A percentile compares a stretch with the other conserved stretches of the same genome.
These are phyloP conservation scores for Carex kokanica DNA, from an alignment of 176 grass and related monocot genomes.

Conservation along the genomic window DNA sequence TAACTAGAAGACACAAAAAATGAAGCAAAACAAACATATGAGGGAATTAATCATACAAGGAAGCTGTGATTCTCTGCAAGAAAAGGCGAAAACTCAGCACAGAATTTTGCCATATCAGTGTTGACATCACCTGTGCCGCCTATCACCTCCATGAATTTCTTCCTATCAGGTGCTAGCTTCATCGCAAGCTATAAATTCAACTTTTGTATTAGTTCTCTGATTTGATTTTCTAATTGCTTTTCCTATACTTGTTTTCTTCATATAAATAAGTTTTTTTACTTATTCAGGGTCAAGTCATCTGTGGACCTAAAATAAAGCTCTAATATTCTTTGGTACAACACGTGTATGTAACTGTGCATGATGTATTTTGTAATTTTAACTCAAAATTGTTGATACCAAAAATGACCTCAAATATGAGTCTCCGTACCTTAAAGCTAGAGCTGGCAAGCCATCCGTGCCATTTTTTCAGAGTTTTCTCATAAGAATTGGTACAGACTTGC, in stretches of 20 bases:
- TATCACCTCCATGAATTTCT: constrained; percentile 97
- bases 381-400: constrained; percentile 4
- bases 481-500: constrained; percentile 86
- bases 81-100: constrained; percentile 67
- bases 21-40: background rate
- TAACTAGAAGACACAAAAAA: background rate
- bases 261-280: background rate
- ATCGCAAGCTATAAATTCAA: constrained; percentile 58
- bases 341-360: background rate
- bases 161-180: constrained; percentile 86
- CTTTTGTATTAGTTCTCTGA: background rate
- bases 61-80: constrained; percentile 84
- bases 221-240: background rate
- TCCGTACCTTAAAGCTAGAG: constrained; percentile 77
- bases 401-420: constrained; percentile 4
- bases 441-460: constrained; percentile 97
- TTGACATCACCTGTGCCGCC: constrained; percentile 73
- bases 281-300: background rate
- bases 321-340: background rate
- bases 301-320: background rate
- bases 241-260: background rate
- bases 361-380: background rate
- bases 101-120: constrained; percentile 88
- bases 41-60: constrained; percentile 39
- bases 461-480: constrained; percentile 92